Base-by-base conservation (phyloP, 805 yeast genomes). In the Nakazawaea ishiwadae region DNA sequence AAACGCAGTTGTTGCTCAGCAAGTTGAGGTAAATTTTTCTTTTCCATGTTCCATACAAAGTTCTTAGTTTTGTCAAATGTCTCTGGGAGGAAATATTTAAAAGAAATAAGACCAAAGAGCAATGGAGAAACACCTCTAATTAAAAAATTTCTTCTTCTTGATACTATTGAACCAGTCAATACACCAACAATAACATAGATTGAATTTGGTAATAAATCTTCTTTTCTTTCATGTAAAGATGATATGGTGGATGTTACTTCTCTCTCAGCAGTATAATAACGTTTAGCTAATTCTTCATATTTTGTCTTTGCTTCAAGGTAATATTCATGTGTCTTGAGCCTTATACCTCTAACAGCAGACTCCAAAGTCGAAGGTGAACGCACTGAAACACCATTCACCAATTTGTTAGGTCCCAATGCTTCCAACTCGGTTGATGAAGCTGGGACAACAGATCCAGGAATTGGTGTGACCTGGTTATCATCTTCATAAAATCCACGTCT, bases 131-230 rank as follows among this genome's bases (percentile, higher is more conserved):
- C 47, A 3, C 71, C 66, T 52, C 80, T 77, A 10, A 83, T 54
- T 2, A 80, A 39, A 17, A 80, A 49, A 43, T 77, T 77, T 44
- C 84, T 70, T 51, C 81, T 77, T 53, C 95, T 83, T 2, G 93
- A 77, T 37, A 80, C 51, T 39, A 87, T 80, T 35, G 83, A 73
- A 29, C 96, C 96, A 6, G 87, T 64, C 41, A 88, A 67, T 2
- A 78, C 71, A 11, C 87, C 89, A 21, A 86, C 74, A 8, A 78
- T 55, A 30, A 88, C 69, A 56, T 85, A 88, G 23, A 85, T 60
- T 3, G 79, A 62, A 48, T 82, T 83, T 11, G 96, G 93, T 37
- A 84, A 68, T 38, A 86, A 60, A 37, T 78, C 84, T 63, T 88
- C 96, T 31, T 69, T 61, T 50, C 66, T 75, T 46, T 75, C 69